Percentiles rank a stretch among this genome's conserved stretches.
These are phyloP conservation scores for Penicillium sp. DNA, from an alignment of 2,329 filamentous ascomycete genomes.

Conservation along the genomic window DNA sequence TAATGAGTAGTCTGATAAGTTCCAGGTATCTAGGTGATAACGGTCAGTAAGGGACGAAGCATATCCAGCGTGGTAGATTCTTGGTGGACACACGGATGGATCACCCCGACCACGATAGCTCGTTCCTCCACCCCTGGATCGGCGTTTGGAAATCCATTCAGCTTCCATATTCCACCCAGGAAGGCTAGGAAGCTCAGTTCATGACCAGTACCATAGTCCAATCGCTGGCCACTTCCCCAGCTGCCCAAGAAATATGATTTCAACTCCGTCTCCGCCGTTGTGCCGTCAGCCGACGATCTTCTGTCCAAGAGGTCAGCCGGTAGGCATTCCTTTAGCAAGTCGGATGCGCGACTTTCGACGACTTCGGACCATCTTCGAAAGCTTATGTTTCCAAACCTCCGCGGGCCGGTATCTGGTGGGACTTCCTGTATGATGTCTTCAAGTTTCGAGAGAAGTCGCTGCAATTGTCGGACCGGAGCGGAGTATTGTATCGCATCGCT, in stretches of 20 bases:
- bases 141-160: slow-evolving; percentile 71
- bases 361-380: slow-evolving; percentile 81
- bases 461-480: slow-evolving; percentile 63
- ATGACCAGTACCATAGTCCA: slow-evolving; percentile 96
- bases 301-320: slow-evolving; percentile 48
- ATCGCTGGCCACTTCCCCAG: slow-evolving; percentile 82
- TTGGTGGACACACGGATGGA: slow-evolving; percentile 69
- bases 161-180: slow-evolving; percentile 84
- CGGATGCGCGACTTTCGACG: slow-evolving; percentile 60
- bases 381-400: slow-evolving; percentile 87
- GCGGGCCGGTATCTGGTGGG: slow-evolving; percentile 79
- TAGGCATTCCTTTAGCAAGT: slow-evolving; percentile 59
- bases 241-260: slow-evolving; percentile 76
- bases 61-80: background rate
- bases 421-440: slow-evolving; percentile 70
- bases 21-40: slow-evolving; percentile 63
- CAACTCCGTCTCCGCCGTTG: slow-evolving; percentile 65
- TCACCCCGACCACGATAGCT: slow-evolving; percentile 74
- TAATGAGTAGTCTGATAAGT: slow-evolving; percentile 78
- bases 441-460: slow-evolving; percentile 64
- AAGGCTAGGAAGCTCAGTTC: slow-evolving; percentile 95
- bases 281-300: slow-evolving; percentile 30
- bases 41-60: slow-evolving; percentile 12
- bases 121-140: slow-evolving; percentile 62
- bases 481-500: slow-evolving; percentile 50